Evolutionary conservation across 305 asterid genomes (phyloP).

Genomic region (Withania somnifera): DNA sequence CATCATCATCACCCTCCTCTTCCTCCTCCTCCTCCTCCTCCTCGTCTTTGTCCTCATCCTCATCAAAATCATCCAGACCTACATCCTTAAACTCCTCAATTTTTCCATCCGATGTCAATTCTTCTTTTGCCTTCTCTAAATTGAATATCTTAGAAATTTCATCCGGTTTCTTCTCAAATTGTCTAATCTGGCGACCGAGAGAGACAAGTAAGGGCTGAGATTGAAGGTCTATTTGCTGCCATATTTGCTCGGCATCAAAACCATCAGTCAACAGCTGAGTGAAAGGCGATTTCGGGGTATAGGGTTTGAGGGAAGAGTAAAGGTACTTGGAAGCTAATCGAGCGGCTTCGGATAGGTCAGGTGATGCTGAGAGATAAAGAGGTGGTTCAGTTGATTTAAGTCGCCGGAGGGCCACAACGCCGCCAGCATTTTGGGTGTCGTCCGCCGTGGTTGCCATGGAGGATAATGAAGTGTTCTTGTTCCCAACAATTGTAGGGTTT

Average conservation of each 20-base stretch:
- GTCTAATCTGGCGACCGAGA: constrained; percentile 46
- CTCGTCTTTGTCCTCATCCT: not conserved
- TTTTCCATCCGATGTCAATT: constrained; percentile 15
- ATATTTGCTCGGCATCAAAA: constrained; percentile 83
- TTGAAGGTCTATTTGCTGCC: constrained; percentile 95
- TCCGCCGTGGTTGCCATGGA: constrained; percentile 9
- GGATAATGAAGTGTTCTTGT: not conserved
- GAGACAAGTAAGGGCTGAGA: constrained; percentile 52
- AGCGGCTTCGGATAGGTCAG: constrained; percentile 55
- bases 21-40: constrained; percentile 17
- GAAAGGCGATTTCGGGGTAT: constrained; percentile 53
- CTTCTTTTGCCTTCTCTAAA: constrained; percentile 7
- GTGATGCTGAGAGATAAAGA: constrained; percentile 52
- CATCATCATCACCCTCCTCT: constrained; percentile 18
- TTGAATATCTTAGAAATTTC: too few relatives aligned
- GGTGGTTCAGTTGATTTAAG: constrained; percentile 57
- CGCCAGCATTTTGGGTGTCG: constrained; percentile 15
- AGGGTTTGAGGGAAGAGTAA: constrained; percentile 47
- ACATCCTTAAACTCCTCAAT: constrained; percentile 33
- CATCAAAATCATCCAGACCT: constrained; percentile 10
- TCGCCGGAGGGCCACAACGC: constrained; percentile 40
- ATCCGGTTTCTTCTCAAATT: constrained; percentile 55
- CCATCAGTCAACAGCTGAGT: constrained; percentile 47
- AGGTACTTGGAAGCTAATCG: constrained; percentile 54
- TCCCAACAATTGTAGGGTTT: not conserved